Conservation (phyloP, 257 asterid genomes). For the Solanum pimpinellifolium region DNA sequence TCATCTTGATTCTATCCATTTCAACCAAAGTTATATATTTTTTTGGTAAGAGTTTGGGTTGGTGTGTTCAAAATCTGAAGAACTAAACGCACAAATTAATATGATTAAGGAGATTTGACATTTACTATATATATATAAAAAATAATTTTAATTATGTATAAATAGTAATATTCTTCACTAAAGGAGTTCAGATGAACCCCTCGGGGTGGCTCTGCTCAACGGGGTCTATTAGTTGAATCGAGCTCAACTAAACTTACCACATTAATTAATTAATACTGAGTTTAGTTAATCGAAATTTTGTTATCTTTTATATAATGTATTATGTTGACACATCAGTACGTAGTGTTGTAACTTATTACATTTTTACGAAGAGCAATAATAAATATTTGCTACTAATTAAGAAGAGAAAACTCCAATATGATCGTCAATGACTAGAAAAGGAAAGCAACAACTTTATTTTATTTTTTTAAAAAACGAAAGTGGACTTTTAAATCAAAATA, state of each 20-base stretch:
- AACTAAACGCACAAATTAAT: no score
- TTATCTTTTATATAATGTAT: neutral
- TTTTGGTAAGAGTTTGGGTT: neutral
- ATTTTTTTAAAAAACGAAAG: rapidly evolving
- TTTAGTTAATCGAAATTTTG: neutral
- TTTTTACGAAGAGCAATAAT: neutral
- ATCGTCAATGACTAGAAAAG: neutral
- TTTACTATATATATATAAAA: no score
- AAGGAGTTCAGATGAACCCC: no score
- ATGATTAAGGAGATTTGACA: no score
- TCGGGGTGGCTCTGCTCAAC: no score
- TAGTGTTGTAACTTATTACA: neutral
- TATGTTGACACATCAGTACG: neutral
- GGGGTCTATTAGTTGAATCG: neutral
- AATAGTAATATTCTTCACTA: no score
- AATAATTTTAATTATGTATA: no score
- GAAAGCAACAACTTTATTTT: neutral
- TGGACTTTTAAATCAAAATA: neutral
- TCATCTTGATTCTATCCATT: neutral
- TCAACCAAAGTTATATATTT: neutral
- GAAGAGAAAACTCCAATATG: neutral
- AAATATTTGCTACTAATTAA: neutral
- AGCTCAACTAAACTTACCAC: neutral
- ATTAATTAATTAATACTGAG: neutral
- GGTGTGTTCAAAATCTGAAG: no score